Conservation (phyloP, 768 basidiomycete genomes). For the Leccinum disarticulatum region DNA sequence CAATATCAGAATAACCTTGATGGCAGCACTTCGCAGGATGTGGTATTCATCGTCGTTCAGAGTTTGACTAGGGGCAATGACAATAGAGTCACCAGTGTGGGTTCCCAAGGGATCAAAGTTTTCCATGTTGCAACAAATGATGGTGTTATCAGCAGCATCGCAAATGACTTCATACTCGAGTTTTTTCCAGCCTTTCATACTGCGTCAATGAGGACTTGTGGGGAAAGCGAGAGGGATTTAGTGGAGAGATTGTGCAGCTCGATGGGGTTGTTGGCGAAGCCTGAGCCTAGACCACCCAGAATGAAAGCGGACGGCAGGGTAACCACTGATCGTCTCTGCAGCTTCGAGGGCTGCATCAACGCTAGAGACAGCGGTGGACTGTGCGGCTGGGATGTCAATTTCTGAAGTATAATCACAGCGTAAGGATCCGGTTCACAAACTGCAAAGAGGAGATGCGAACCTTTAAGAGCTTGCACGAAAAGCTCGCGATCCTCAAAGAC, state of each 20-base stretch:
- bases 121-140: slow-evolving; percentile 99
- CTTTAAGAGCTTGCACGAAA: slow-evolving; percentile 94
- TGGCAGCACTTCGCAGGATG: slow-evolving; percentile 96
- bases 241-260: slow-evolving; percentile 94
- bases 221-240: slow-evolving; percentile 84
- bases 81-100: slow-evolving; percentile 99
- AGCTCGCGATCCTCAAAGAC: slow-evolving; percentile 96
- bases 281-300: slow-evolving; percentile 96
- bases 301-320: slow-evolving; percentile 98
- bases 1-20: slow-evolving; percentile 94
- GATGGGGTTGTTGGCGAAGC: slow-evolving; percentile 92
- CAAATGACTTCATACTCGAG: slow-evolving; percentile 99
- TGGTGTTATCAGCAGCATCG: slow-evolving; percentile 97
- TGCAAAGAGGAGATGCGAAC: slow-evolving; percentile 42
- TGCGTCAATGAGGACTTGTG: slow-evolving; percentile 95
- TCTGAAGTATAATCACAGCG: slow-evolving; percentile 47
- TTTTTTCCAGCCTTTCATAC: slow-evolving; percentile 99
- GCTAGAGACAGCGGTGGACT: slow-evolving; percentile 94
- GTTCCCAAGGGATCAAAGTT: slow-evolving; percentile 99
- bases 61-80: slow-evolving; percentile 97
- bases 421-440: slow-evolving; percentile 3
- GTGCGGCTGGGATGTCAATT: slow-evolving; percentile 94
- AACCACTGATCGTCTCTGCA: slow-evolving; percentile 88
- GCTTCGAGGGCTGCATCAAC: slow-evolving; percentile 92
- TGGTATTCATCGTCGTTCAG: slow-evolving; percentile 98